Conservation (phyloP, 768 basidiomycete species). For the Boletellus sp. region DNA sequence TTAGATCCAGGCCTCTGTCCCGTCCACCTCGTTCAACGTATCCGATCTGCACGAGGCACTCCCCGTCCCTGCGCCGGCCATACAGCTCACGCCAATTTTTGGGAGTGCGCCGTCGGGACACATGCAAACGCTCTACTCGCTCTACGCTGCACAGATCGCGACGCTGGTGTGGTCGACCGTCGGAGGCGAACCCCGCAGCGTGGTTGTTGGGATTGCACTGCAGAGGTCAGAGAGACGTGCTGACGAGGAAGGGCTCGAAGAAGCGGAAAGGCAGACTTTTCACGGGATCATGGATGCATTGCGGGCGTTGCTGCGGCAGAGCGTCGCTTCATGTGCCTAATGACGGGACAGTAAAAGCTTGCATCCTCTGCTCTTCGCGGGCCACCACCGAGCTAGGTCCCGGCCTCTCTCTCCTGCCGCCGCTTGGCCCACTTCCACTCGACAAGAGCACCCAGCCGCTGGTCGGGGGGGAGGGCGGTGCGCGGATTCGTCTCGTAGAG, state of each 20-base stretch:
- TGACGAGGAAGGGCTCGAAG: constrained; percentile 27
- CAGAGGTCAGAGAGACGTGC: constrained; percentile 32
- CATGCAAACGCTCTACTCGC: constrained; percentile 64
- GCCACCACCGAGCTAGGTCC: too few species aligned
- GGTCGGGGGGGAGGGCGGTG: constrained; percentile 53
- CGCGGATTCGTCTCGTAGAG: constrained; percentile 80
- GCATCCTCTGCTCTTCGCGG: too few species aligned
- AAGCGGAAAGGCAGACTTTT: constrained; percentile 45
- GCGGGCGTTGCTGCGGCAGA: constrained; percentile 30
- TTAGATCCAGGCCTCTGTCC: constrained; percentile 80
- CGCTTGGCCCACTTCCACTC: constrained; percentile 65
- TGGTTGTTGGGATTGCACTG: constrained; percentile 77
- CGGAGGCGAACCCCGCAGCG: constrained; percentile 47
- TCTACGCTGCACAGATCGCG: constrained; percentile 85
- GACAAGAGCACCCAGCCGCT: constrained; percentile 52
- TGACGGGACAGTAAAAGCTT: too few species aligned
- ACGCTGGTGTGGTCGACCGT: constrained; percentile 71
- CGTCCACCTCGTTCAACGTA: constrained; percentile 55
- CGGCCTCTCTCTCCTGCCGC: constrained; percentile 12
- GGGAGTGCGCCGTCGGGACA: constrained; percentile 71
- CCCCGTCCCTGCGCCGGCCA: constrained; percentile 56
- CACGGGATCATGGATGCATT: constrained; percentile 49
- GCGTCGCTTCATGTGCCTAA: too few species aligned
- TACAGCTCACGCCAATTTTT: constrained; percentile 73
- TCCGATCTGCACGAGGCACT: constrained; percentile 4